Base-by-base conservation (phyloP, 495 filamentous ascomycete genomes). In the Ascodesmis nigricans region DNA sequence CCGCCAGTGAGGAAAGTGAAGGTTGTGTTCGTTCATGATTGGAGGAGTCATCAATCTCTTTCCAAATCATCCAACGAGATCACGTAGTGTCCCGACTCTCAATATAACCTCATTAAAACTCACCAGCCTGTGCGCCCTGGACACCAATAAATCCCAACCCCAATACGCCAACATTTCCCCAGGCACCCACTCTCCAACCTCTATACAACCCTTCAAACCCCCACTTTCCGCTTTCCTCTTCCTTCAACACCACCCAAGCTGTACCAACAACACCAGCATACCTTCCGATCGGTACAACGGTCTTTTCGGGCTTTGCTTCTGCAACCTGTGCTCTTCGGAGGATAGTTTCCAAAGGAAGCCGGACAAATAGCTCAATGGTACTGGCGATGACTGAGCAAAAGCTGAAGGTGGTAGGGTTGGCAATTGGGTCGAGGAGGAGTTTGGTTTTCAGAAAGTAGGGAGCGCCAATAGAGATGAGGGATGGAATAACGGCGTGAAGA, bases 171-270 rank as follows among this genome's bases (percentile, higher is more conserved):
- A 84, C 73, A 36, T 93, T 58, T 0, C 83, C 84, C 87, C 87
- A 95, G 66, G 90, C 78, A 6, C 82, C 82, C 11, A 93, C 74
- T 48, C 78, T 73, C 87, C 87, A 97, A 9, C 87, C 87, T 29
- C 87, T 65, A 64, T 79, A 91, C 9, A 97, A 59, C 0, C 90
- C 87, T 19, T 75, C 64, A 17, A 80, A 45, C 4, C 87, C 87
- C 26, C 46, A 60, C 37, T 47, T 49, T 41, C 37, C 63, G 44
- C 33, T 43, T 28, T 42, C 82, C 48, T 95, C 87, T 43, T 93
- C 87, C 27, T 71, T 60, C 0, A 78, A 66, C 43, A 97, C 81
- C 14, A 61, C 62, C 61, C 80, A 90, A 70, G 92, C 79, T 0
- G 84, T 92, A 0, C 79, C 75, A 13, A 84, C 50, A 3, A 92